Base-by-base conservation (phyloP, 83 land plant species). In the Thuja plicata region DNA sequence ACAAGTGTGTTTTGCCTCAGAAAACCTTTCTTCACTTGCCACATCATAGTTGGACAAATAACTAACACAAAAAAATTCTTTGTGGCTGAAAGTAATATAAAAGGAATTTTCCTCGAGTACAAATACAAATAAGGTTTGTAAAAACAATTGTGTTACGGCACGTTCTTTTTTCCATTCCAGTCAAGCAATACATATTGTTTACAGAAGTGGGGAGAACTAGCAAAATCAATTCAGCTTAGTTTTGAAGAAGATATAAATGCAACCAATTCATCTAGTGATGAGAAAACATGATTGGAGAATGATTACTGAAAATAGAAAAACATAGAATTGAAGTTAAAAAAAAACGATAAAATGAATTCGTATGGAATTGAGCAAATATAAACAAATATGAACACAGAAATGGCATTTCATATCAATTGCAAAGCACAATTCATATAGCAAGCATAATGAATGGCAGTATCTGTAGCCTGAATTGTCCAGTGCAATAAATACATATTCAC, bases 401-500 rank as follows among this genome's bases (percentile, higher is more conserved):
- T 12, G 17, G 2, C 79, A 76, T 32, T 10, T 32, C 38, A 76
- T 32, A 32, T 76, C 35, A 76, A 76, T 76, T 76, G 35, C 35
- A 32, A 32, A 35, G 35, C 40, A 76, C n/a, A 76, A 76, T 66
- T 27, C 73, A 66, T 76, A 35, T 8, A 13, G 38, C 79, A 34
- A 32, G 15, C 79, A 76, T 76, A 66, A 66, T 0, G 79, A 76
- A 76, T 5, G 10, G 17, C 38, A 34, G 79, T 76, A 13, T 32
- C 79, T 76, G 79, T 76, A 32, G 40, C 79, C 40, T 76, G 79
- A 76, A 76, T 76, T 15, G 38, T 35, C 79, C 79, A 34, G 35
- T 76, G 79, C 79, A 32, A 76, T 34, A 76, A 76, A 76, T 76
- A 76, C 79, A 76, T 76, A 76, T 76, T 76, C 79, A 76, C 79